These are phyloP conservation scores for Sphaerostilbella broomeana DNA, from an alignment of 2,329 filamentous ascomycete species.

Conservation along the genomic window DNA sequence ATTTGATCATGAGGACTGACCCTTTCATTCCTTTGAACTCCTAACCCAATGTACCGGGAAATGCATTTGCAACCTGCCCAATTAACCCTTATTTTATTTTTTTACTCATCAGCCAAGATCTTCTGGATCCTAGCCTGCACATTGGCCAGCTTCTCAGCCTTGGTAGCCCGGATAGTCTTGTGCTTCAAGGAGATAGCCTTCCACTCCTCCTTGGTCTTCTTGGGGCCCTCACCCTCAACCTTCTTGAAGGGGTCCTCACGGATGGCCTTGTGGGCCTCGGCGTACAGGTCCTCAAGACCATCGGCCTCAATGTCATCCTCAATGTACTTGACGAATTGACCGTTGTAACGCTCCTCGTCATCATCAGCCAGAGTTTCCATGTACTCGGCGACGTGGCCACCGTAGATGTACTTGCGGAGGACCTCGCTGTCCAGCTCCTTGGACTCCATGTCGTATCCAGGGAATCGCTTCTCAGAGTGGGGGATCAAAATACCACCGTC, in stretches of 20 bases:
- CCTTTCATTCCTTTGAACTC: conserved; percentile 33
- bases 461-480: conserved; percentile 99
- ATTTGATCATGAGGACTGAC: conserved; percentile 29
- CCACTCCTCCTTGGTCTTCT: conserved; percentile 98
- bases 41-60: conserved; percentile 27
- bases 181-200: conserved; percentile 93
- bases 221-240: conserved; percentile 62
- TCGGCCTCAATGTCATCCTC: conserved; percentile 96
- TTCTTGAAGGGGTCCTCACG: conserved; percentile 98
- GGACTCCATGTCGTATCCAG: conserved; percentile 91
- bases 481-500: conserved; percentile 96
- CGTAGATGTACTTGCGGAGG: conserved; percentile 99
- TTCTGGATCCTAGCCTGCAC: conserved; percentile 89
- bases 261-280: conserved; percentile 91
- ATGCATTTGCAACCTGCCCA: conserved; percentile 19
- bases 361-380: conserved; percentile 99
- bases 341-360: conserved; percentile 99
- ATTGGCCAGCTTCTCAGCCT: conserved; percentile 73
- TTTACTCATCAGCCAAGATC: conserved; percentile 52
- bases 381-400: conserved; percentile 98
- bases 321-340: conserved; percentile 96
- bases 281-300: conserved; percentile 93
- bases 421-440: conserved; percentile 97
- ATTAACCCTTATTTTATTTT: conserved; percentile 19
- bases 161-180: conserved; percentile 68